Conservation (phyloP, 257 asterid genomes). For the Penstemon barbatus region DNA sequence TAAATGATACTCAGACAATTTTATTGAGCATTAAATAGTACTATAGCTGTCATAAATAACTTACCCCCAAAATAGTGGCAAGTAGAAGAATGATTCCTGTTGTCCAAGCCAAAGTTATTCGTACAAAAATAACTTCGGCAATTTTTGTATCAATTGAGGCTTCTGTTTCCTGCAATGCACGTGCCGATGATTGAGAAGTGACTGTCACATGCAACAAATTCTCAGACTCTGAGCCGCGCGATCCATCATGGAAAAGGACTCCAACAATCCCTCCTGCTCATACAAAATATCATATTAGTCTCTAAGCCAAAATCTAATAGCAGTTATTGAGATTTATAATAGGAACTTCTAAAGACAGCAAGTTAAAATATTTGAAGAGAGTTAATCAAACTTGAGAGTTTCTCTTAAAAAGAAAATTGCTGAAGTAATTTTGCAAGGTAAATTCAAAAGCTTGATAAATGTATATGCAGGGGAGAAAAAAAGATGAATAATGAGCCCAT, state of each 20-base stretch:
- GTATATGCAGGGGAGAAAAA: conserved; percentile 13
- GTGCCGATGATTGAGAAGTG: conserved; percentile 63
- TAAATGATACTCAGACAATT: too few relatives aligned
- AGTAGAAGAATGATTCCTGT: too few relatives aligned
- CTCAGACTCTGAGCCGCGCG: conserved; percentile 38
- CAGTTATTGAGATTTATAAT: neutral
- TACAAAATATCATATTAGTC: conserved; percentile 21
- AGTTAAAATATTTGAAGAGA: conserved; percentile 11
- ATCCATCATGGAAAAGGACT: conserved; percentile 53
- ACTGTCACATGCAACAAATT: conserved; percentile 46
- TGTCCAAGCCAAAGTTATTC: conserved; percentile 79
- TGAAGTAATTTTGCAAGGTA: conserved; percentile 3
- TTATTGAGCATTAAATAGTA: too few relatives aligned
- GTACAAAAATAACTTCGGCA: conserved; percentile 59
- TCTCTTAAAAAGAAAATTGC: conserved; percentile 5
- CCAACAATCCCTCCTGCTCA: conserved; percentile 84
- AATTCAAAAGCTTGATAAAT: conserved; percentile 5
- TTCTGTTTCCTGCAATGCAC: conserved; percentile 60
- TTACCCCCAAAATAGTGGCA: too few relatives aligned
- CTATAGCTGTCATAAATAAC: too few relatives aligned
- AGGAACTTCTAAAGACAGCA: conserved; percentile 16
- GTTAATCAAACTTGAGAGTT: conserved; percentile 3
- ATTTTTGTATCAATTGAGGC: conserved; percentile 33
- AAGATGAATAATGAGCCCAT: neutral
- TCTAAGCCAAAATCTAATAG: neutral